Evolutionary conservation across 148 eudicot genomes (phyloP).

Genomic region (Suaeda aralocaspica): DNA sequence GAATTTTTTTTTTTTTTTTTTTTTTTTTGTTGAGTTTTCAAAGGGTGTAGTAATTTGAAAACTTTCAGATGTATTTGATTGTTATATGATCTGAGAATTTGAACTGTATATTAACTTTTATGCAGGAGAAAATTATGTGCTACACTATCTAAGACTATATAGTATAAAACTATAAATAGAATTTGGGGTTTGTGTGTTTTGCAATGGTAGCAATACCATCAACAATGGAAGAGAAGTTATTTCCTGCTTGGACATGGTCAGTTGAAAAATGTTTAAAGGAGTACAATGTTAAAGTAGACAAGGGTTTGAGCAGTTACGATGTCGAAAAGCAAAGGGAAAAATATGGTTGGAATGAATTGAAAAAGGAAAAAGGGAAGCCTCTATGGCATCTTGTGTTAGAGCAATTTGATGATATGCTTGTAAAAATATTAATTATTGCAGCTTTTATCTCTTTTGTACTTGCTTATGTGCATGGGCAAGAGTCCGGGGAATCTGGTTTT

Average conservation of each 20-base stretch:
- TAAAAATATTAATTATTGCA: constrained; percentile 63
- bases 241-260: constrained; percentile 63
- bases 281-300: constrained; percentile 52
- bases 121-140: constrained; percentile 20
- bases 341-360: constrained; percentile 72
- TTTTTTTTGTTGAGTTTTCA: not conserved
- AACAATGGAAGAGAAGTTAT: constrained; percentile 43
- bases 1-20: not conserved
- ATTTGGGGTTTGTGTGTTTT: constrained; percentile 12
- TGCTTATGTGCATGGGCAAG: constrained; percentile 55
- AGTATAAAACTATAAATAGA: not conserved
- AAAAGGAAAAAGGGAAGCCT: constrained; percentile 71
- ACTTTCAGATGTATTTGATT: not conserved
- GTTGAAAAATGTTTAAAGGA: constrained; percentile 60
- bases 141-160: constrained; percentile 5
- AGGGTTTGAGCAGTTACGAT: constrained; percentile 54
- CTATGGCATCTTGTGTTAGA: constrained; percentile 70
- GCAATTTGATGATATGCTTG: constrained; percentile 81
- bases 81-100: not conserved
- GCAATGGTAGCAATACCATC: constrained; percentile 25
- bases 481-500: constrained; percentile 44
- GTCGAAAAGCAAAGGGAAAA: constrained; percentile 48
- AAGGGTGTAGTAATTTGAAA: not conserved
- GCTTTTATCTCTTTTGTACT: constrained; percentile 69
- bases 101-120: not conserved